Evolutionary conservation across 805 yeast genomes (phyloP), one percentile per base, ranked within the genome.

Genomic region (Brettanomyces sp.): DNA sequence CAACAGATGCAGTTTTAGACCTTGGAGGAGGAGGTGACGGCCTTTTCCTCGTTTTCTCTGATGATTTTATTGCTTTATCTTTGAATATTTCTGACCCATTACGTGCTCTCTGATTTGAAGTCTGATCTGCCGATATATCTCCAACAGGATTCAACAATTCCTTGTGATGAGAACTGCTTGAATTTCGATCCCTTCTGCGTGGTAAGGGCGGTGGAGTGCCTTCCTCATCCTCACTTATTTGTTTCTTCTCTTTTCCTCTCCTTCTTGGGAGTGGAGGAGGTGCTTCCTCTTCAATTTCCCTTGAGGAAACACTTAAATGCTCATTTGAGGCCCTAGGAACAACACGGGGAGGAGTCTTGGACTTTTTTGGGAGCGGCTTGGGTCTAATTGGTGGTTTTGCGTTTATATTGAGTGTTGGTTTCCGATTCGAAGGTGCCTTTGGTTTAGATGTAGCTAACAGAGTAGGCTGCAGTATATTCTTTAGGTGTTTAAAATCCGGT

Each of bases 251-350:
- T 7, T 12, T 41, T 9, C 11, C 11, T 41, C 42, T 41, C 18
- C 38, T 41, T 13, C 11, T 30, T 13, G 38, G 38, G n/a, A 41
- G 24, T 11, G 44, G 44, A 13, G 44, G 44, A 6, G 44, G 44
- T 14, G 38, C 24, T 40, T 40, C 42, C 8, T n/a, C 34, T 9
- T 40, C 9, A 23, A 7, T 23, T n/a, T 3, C 12, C 11, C 18
- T 23, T 18, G 18, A 18, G 24, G 13, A 7, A 18, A 7, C 25
- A n/a, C 22, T 35, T 35, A n/a, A 35, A 35, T 6, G 13, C 22
- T 35, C 22, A 38, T 32, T 22, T 12, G n/a, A 12, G 21, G 11
- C 24, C 24, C 21, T 22, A 12, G 42, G 12, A 12, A 32, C 34
- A 23, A 25, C 23, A 6, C 34, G 42, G 12, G 42, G 42, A 6